These are phyloP conservation scores for Dissophora ornata DNA, from an alignment of 192 early-diverging fungal genomes.

Conservation along the genomic window DNA sequence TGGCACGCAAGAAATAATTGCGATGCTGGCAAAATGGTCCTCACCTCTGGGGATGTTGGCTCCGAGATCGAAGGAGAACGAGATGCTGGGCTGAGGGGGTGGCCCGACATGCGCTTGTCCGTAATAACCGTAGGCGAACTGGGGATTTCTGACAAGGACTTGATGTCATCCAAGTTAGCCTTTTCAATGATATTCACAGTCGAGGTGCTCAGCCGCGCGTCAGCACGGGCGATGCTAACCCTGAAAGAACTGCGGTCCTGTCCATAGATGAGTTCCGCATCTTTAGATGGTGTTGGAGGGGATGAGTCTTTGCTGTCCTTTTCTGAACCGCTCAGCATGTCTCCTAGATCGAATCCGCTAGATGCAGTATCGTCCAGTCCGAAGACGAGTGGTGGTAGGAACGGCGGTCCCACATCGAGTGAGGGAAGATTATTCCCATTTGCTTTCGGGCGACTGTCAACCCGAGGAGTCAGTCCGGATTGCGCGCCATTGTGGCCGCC, in stretches of 20 bases:
- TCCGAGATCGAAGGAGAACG: background rate
- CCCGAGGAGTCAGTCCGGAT: constrained; percentile 4
- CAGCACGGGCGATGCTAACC: constrained; percentile 25
- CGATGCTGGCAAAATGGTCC: background rate
- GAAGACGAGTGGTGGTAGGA: constrained; percentile 37
- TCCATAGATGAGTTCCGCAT: constrained; percentile 17
- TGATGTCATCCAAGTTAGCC: constrained; percentile 9
- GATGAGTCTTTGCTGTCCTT: constrained; percentile 8
- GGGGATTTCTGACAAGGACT: background rate
- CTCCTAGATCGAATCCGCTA: constrained; percentile 41
- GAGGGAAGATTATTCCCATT: constrained; percentile 1
- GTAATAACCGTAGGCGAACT: background rate
- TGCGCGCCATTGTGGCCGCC: background rate
- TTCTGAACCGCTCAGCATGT: constrained; percentile 28
- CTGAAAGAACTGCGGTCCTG: constrained; percentile 30
- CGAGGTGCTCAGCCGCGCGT: constrained; percentile 30
- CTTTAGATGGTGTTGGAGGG: constrained; percentile 10
- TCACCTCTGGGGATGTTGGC: constrained; percentile 16
- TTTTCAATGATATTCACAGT: constrained; percentile 9
- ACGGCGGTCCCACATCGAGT: constrained; percentile 41
- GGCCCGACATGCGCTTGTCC: constrained; percentile 9
- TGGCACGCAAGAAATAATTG: too few species aligned
- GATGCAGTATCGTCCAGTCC: constrained; percentile 37
- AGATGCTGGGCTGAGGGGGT: constrained; percentile 3
- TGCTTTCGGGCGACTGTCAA: constrained; percentile 20